Conservation (phyloP, 2,329 filamentous ascomycete species). For the Colletotrichum sp. region DNA sequence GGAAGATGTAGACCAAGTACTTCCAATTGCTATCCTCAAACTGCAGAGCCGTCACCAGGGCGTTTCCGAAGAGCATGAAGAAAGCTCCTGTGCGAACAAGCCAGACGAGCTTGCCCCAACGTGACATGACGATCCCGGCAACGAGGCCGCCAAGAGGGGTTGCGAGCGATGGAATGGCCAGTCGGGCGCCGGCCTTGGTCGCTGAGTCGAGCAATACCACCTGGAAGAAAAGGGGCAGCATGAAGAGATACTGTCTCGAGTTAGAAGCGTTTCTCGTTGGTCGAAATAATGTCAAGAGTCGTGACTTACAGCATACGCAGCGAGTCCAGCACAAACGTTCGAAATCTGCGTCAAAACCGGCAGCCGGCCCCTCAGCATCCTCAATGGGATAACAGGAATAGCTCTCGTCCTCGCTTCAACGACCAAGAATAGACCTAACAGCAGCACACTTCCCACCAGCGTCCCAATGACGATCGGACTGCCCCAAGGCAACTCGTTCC, state of each 20-base stretch:
- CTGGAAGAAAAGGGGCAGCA: conserved; percentile 74
- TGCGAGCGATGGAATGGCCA: conserved; percentile 67
- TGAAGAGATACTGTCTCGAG: conserved; percentile 64
- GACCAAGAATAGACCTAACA: conserved; percentile 49
- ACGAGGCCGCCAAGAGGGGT: conserved; percentile 61
- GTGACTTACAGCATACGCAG: conserved; percentile 63
- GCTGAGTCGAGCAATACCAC: conserved; percentile 68
- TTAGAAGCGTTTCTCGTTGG: accelerated
- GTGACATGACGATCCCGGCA: conserved; percentile 64
- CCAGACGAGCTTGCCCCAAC: conserved; percentile 55
- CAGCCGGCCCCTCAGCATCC: conserved; percentile 61
- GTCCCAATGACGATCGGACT: conserved; percentile 52
- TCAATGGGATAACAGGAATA: conserved; percentile 58
- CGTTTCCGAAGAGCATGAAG: conserved; percentile 59
- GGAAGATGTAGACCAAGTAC: conserved; percentile 62
- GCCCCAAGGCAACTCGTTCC: conserved; percentile 59
- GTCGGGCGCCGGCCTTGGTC: conserved; percentile 66
- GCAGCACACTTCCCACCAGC: conserved; percentile 45
- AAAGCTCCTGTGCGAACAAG: conserved; percentile 56
- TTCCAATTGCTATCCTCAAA: conserved; percentile 58
- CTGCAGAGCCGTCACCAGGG: conserved; percentile 52
- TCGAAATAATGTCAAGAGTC: neutral
- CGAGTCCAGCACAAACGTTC: conserved; percentile 65
- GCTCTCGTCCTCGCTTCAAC: conserved; percentile 56
- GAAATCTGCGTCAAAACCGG: conserved; percentile 61